These are phyloP conservation scores for Emmonsia crescens DNA, from an alignment of 2,329 filamentous ascomycete genomes.

Conservation along the genomic window DNA sequence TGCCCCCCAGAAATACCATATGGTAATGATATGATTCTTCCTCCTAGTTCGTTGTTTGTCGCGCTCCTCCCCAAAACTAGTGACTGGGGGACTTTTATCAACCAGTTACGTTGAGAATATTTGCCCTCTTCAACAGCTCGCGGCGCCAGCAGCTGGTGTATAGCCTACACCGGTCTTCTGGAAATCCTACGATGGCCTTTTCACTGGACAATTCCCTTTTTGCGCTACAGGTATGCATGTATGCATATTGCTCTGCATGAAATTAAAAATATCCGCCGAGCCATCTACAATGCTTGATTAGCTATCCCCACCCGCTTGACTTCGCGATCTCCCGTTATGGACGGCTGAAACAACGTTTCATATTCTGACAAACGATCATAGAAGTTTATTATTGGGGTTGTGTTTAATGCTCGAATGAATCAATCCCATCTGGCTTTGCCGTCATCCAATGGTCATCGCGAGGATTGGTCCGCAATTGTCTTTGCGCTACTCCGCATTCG, in stretches of 20 bases:
- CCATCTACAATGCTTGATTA: not conserved
- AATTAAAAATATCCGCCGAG: not conserved
- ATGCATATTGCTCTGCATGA: not conserved
- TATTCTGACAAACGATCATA: not conserved
- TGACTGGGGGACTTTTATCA: not conserved
- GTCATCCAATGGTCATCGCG: not conserved
- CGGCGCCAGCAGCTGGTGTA: not conserved
- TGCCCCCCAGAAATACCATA: not conserved
- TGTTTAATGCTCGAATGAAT: not conserved
- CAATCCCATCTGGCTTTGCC: not conserved
- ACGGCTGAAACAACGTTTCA: not conserved
- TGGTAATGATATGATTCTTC: not conserved
- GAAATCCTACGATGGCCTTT: not conserved
- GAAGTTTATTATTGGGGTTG: not conserved
- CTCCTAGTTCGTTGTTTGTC: not conserved
- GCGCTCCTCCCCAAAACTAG: not conserved
- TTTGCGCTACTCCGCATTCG: not conserved
- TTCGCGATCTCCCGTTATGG: not conserved
- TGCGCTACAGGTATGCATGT: not conserved
- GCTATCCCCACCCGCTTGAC: not conserved
- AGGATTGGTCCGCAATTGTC: not conserved
- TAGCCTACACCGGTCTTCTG: not conserved
- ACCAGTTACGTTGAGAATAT: not conserved
- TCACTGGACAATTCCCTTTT: not conserved
- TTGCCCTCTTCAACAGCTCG: not conserved